Evolutionary conservation across 2,329 filamentous ascomycete genomes (phyloP).

Genomic region (Alternaria burnsii): DNA sequence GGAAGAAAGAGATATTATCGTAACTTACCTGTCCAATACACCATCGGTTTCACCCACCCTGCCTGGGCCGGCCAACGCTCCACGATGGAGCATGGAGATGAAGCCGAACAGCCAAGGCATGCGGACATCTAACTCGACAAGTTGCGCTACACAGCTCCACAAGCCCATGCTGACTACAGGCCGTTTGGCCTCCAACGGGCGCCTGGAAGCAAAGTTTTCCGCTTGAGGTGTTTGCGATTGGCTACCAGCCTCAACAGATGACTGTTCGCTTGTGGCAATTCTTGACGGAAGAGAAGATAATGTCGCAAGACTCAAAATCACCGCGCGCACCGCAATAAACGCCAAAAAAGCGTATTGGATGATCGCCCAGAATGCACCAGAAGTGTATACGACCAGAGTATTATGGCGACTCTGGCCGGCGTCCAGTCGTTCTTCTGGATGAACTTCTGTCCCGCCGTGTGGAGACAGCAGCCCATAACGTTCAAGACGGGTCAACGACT

Average conservation of each 20-base stretch:
- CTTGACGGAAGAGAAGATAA: slow-evolving; percentile 73
- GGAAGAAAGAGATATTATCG: slow-evolving; percentile 39
- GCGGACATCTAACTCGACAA: slow-evolving; percentile 77
- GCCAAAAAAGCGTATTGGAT: slow-evolving; percentile 61
- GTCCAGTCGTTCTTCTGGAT: slow-evolving; percentile 26
- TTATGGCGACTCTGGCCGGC: slow-evolving; percentile 28
- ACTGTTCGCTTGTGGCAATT: slow-evolving; percentile 44
- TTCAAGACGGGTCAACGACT: slow-evolving; percentile 59
- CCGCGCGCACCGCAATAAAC: slow-evolving; percentile 71
- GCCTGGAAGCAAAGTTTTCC: slow-evolving; percentile 46
- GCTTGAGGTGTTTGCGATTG: slow-evolving; percentile 40
- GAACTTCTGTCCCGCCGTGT: slow-evolving; percentile 39
- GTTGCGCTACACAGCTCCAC: slow-evolving; percentile 76
- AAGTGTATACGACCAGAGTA: slow-evolving; percentile 29
- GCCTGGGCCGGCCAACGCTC: slow-evolving; percentile 76
- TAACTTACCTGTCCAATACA: slow-evolving; percentile 87
- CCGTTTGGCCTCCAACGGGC: slow-evolving; percentile 54
- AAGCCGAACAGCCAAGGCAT: slow-evolving; percentile 91
- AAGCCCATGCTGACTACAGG: slow-evolving; percentile 80
- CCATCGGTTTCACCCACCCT: slow-evolving; percentile 77
- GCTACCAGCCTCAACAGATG: slow-evolving; percentile 39
- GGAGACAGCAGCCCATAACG: slow-evolving; percentile 64
- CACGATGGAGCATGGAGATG: slow-evolving; percentile 78
- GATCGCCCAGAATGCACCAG: slow-evolving; percentile 62
- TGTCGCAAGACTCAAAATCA: slow-evolving; percentile 70